Conservation (phyloP, 768 basidiomycete species). For the Suillus subaureus region DNA sequence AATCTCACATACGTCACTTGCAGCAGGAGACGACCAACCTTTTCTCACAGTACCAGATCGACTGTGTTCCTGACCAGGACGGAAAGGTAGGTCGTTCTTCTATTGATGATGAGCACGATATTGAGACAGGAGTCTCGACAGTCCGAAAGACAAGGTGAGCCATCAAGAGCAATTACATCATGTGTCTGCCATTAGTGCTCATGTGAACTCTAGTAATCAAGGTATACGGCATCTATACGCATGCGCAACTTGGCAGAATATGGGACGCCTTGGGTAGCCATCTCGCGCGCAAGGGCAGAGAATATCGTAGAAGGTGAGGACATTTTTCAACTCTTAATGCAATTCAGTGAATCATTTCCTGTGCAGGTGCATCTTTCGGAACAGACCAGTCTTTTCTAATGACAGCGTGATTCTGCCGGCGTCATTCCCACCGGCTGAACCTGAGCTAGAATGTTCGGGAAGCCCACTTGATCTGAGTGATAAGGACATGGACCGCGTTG, state of each 20-base stretch:
- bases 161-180: neutral
- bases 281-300: constrained; percentile 45
- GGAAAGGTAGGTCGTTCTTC: constrained; percentile 25
- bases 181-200: neutral
- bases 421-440: constrained; percentile 47
- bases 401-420: constrained; percentile 52
- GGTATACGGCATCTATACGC: constrained; percentile 54
- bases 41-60: constrained; percentile 47
- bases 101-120: neutral
- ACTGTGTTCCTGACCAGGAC: constrained; percentile 44
- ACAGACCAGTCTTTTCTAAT: constrained; percentile 33
- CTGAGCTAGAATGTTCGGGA: constrained; percentile 18
- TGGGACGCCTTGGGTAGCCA: constrained; percentile 50
- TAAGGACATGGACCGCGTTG: constrained; percentile 52
- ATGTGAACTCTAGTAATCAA: constrained; percentile 38
- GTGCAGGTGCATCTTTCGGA: constrained; percentile 49
- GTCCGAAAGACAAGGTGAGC: constrained; percentile 42
- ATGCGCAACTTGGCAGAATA: constrained; percentile 47
- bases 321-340: neutral
- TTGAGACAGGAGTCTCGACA: constrained; percentile 20
- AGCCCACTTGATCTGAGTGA: constrained; percentile 38
- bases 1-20: neutral
- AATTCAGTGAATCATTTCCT: neutral
- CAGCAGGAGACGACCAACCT: constrained; percentile 1
- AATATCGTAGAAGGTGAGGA: constrained; percentile 53